These are phyloP conservation scores for Metschnikowia matae DNA, from an alignment of 805 yeast genomes.

Conservation along the genomic window DNA sequence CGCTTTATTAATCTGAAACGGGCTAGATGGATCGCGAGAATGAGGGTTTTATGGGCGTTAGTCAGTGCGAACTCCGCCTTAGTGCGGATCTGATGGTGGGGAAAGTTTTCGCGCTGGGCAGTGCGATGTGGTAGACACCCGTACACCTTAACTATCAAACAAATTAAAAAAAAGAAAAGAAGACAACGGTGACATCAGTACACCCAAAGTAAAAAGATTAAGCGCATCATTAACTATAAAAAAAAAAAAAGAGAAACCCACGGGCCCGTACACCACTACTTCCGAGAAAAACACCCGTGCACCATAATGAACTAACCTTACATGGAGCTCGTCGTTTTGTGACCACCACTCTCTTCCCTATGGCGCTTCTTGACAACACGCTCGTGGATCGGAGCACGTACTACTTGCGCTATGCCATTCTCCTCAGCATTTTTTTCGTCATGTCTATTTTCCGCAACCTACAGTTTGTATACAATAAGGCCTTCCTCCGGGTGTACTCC, in stretches of 20 bases:
- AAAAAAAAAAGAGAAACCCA: no score
- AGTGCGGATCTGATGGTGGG: conserved; percentile 5
- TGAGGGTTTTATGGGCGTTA: not conserved
- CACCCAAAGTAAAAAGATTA: no score
- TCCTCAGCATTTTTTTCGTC: conserved; percentile 50
- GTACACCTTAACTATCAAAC: not conserved
- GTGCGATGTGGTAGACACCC: conserved; percentile 1
- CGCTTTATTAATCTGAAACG: no score
- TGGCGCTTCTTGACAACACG: not conserved
- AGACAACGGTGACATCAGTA: no score
- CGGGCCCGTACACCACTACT: no score
- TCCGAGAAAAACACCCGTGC: no score
- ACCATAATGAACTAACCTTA: no score
- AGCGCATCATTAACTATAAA: no score
- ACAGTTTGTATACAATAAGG: conserved; percentile 49
- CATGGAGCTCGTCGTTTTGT: not conserved
- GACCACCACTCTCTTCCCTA: not conserved
- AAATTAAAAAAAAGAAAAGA: no score
- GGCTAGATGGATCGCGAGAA: not conserved
- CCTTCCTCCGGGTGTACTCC: conserved; percentile 54
- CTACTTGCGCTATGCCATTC: conserved; percentile 13
- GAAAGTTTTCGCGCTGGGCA: conserved; percentile 5
- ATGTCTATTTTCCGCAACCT: conserved; percentile 53
- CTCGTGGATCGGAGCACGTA: conserved; percentile 4
- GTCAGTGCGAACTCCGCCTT: not conserved